Evolutionary conservation across 352 stramenopile species (phyloP).

Genomic region (Globisporangium echinulatum): DNA sequence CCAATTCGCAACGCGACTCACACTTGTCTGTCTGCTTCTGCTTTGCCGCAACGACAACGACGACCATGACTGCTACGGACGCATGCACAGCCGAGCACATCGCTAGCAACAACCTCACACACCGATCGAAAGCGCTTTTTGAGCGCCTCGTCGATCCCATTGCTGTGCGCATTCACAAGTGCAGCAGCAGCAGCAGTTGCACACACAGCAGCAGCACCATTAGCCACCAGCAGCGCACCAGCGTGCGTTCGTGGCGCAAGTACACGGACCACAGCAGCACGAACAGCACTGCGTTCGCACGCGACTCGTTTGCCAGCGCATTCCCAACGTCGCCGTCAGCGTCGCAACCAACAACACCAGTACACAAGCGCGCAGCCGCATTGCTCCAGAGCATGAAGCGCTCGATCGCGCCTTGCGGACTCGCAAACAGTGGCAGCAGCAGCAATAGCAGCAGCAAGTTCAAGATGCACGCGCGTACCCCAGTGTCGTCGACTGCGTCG

Average conservation of each 20-base stretch:
- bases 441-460: slow-evolving; percentile 2
- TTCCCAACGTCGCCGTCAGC: slow-evolving; percentile 8
- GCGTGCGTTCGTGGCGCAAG: background rate
- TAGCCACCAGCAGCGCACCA: background rate
- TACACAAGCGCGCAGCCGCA: slow-evolving; percentile 1
- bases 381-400: slow-evolving; percentile 6
- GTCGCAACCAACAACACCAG: background rate
- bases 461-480: slow-evolving; percentile 3
- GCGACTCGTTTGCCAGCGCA: slow-evolving; percentile 11
- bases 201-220: slow-evolving; percentile 6
- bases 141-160: slow-evolving; percentile 5
- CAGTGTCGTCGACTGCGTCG: slow-evolving; percentile 6
- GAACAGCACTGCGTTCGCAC: background rate
- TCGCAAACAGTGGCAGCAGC: slow-evolving; percentile 1
- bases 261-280: background rate
- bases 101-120: background rate
- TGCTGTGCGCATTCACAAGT: slow-evolving; percentile 4
- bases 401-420: slow-evolving; percentile 1
- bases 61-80: slow-evolving; percentile 2
- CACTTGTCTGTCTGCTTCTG: no score
- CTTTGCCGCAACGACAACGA: background rate
- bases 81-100: background rate
- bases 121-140: slow-evolving; percentile 1
- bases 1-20: no score
- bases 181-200: background rate